Evolutionary conservation across 2,329 filamentous ascomycete species (phyloP).

Genomic region (Microdochium trichocladiopsis): DNA sequence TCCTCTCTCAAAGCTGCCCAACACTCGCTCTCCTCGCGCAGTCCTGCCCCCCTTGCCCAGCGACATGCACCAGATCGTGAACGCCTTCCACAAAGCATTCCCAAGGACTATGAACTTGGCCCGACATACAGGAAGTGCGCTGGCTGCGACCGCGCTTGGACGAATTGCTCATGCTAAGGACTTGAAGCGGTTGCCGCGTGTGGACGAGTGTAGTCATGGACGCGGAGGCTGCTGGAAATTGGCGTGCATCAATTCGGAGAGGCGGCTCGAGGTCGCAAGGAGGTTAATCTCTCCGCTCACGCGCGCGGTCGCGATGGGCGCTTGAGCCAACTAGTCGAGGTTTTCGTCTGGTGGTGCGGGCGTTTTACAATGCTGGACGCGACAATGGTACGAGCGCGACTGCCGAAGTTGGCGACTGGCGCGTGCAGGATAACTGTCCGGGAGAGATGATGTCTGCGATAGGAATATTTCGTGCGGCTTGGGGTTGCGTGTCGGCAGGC

Average conservation of each 20-base stretch:
- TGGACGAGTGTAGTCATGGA: conserved; percentile 67
- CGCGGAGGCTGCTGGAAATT: conserved; percentile 25
- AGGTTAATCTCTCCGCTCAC: neutral
- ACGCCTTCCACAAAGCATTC: too few species aligned
- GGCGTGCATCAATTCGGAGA: conserved; percentile 14
- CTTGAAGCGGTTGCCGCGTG: conserved; percentile 57
- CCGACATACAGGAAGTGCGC: conserved; percentile 52
- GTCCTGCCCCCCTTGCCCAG: too few species aligned
- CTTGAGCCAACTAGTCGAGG: too few species aligned
- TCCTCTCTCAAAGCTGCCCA: too few species aligned
- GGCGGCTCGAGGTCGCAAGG: neutral
- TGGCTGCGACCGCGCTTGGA: conserved; percentile 56
- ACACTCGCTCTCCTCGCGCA: conserved; percentile 1
- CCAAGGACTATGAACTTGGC: too few species aligned
- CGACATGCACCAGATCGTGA: too few species aligned
- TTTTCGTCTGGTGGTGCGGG: too few species aligned
- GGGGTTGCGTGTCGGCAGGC: neutral
- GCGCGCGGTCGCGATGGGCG: neutral
- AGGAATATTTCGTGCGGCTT: neutral
- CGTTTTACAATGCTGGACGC: too few species aligned
- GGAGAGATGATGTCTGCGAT: neutral
- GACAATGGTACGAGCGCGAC: too few species aligned
- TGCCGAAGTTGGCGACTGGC: too few species aligned
- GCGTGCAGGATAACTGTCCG: too few species aligned
- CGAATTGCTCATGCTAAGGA: conserved; percentile 62